Percentiles rank a stretch among this genome's conserved stretches.
These are phyloP conservation scores for Sporothrix brasiliensis DNA, from an alignment of 2,329 filamentous ascomycete species.

Conservation along the genomic window DNA sequence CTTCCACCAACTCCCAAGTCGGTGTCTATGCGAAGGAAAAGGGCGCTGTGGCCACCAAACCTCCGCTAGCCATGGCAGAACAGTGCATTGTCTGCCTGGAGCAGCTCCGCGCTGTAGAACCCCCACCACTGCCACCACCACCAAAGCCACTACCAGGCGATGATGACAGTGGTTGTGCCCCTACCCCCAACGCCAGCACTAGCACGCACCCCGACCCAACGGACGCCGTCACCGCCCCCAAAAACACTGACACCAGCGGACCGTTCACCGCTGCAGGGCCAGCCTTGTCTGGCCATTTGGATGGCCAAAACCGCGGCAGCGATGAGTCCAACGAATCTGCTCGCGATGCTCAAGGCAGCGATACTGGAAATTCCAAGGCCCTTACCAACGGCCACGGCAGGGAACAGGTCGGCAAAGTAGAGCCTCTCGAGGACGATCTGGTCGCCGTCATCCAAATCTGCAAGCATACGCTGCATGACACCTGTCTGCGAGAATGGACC, in stretches of 20 bases:
- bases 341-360: background rate
- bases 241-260: slow-evolving; percentile 23
- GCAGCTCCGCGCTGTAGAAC: slow-evolving; percentile 46
- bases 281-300: slow-evolving; percentile 3
- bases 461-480: slow-evolving; percentile 89
- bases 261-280: background rate
- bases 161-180: slow-evolving; percentile 26
- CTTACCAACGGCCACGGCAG: slow-evolving; percentile 35
- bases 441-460: slow-evolving; percentile 72
- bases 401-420: slow-evolving; percentile 35
- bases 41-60: slow-evolving; percentile 28
- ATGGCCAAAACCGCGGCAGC: slow-evolving; percentile 16
- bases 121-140: slow-evolving; percentile 37
- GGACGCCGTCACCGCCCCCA: slow-evolving; percentile 8
- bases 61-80: slow-evolving; percentile 53
- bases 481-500: slow-evolving; percentile 91
- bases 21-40: slow-evolving; percentile 35
- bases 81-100: slow-evolving; percentile 73
- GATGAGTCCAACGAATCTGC: background rate
- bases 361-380: background rate
- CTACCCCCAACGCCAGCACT: slow-evolving; percentile 23
- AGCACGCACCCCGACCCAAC: slow-evolving; percentile 1
- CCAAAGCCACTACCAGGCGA: slow-evolving; percentile 24
- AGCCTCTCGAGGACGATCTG: slow-evolving; percentile 45
- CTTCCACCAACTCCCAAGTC: slow-evolving; percentile 6